Evolutionary conservation across 2,329 filamentous ascomycete species (phyloP).

Genomic region (Sclerotinia trifoliorum): DNA sequence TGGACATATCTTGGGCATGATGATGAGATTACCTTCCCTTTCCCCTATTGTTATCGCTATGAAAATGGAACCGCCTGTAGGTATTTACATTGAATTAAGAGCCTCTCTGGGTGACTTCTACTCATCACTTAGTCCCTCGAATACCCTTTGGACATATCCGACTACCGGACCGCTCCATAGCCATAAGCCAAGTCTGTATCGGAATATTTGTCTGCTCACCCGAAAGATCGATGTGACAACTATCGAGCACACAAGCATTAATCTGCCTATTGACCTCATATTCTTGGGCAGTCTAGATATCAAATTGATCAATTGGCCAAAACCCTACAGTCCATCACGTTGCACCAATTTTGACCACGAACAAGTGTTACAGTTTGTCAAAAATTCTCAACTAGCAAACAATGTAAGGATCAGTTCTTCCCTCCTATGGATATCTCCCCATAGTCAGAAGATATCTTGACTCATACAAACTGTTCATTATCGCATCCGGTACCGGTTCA

Average conservation of each 20-base stretch:
- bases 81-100: neutral
- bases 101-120: too few species aligned
- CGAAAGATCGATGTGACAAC: neutral
- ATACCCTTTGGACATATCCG: neutral
- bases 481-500: slow-evolving; percentile 15
- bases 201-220: slow-evolving; percentile 15
- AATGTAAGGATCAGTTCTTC: neutral
- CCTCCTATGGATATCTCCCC: neutral
- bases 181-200: neutral
- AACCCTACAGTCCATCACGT: neutral
- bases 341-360: neutral
- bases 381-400: slow-evolving; percentile 13
- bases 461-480: neutral
- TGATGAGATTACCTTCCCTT: neutral
- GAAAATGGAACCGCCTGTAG: neutral
- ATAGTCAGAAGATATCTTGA: slow-evolving; percentile 13
- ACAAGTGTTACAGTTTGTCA: slow-evolving; percentile 14
- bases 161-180: neutral
- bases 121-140: neutral
- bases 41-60: neutral
- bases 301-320: neutral
- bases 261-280: neutral
- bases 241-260: neutral
- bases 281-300: neutral
- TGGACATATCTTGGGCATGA: neutral